A percentile compares a stretch with the other conserved stretches of the same genome.
Conservation (phyloP, 225 moss, liverwort and hornwort genomes). For the Physcomitrium patens region DNA sequence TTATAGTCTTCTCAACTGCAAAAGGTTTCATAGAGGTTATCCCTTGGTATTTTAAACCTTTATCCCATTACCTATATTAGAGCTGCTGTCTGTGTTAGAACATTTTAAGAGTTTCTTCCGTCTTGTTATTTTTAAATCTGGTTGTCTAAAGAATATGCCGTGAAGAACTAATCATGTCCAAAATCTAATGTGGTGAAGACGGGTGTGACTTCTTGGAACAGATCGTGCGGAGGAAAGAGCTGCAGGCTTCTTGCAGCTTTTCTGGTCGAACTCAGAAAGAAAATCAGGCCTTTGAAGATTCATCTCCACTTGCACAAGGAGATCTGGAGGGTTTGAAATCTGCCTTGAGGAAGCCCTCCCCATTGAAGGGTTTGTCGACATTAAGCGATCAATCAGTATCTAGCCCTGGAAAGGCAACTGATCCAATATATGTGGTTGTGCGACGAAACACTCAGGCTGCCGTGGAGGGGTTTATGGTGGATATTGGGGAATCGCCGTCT, state of each 20-base stretch:
- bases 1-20: too few relatives aligned
- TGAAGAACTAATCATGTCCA: not conserved
- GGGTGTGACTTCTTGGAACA: slow-evolving; percentile 31
- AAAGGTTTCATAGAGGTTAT: too few relatives aligned
- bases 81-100: too few relatives aligned
- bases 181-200: slow-evolving; percentile 16
- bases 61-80: too few relatives aligned
- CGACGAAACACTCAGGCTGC: slow-evolving; percentile 65
- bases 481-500: slow-evolving; percentile 68
- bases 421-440: slow-evolving; percentile 64
- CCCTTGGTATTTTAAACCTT: too few relatives aligned
- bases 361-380: slow-evolving; percentile 50
- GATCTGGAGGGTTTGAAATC: slow-evolving; percentile 56
- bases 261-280: slow-evolving; percentile 65
- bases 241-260: slow-evolving; percentile 64
- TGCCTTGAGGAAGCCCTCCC: slow-evolving; percentile 55
- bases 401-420: slow-evolving; percentile 52
- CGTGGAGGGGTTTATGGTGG: slow-evolving; percentile 71
- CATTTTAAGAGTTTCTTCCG: too few relatives aligned
- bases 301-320: slow-evolving; percentile 38
- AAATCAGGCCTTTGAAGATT: slow-evolving; percentile 52
- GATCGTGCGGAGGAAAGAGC: slow-evolving; percentile 55
- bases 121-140: too few relatives aligned
- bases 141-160: not conserved
- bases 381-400: slow-evolving; percentile 56